These are phyloP conservation scores for Phytomonas francai DNA, from an alignment of 208 protist species.

Conservation along the genomic window DNA sequence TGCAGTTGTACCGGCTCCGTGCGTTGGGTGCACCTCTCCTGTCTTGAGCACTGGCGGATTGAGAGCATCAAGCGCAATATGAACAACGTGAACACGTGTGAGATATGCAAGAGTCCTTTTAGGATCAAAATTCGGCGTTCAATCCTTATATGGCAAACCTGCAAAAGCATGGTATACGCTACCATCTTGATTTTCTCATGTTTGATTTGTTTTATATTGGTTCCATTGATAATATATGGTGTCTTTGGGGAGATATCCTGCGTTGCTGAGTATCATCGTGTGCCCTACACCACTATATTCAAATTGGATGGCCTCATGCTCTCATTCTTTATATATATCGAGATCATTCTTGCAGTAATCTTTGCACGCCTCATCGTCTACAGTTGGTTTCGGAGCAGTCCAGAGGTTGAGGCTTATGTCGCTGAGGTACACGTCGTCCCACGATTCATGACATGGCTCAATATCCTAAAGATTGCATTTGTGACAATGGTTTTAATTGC, in stretches of 20 bases:
- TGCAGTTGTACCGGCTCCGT: constrained; percentile 71
- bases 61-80: constrained; percentile 62
- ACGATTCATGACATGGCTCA: constrained; percentile 46
- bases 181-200: constrained; percentile 30
- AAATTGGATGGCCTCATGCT: constrained; percentile 39
- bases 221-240: constrained; percentile 21
- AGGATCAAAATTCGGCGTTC: constrained; percentile 33
- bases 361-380: constrained; percentile 45
- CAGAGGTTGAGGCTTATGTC: constrained; percentile 43
- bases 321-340: constrained; percentile 42
- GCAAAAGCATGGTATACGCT: constrained; percentile 22
- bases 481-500: constrained; percentile 25
- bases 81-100: constrained; percentile 61
- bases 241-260: constrained; percentile 55
- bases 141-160: constrained; percentile 40
- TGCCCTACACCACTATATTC: constrained; percentile 55
- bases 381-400: constrained; percentile 45
- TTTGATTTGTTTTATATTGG: constrained; percentile 19
- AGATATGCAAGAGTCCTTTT: constrained; percentile 72
- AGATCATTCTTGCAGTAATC: constrained; percentile 31
- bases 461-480: constrained; percentile 22
- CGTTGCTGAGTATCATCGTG: constrained; percentile 38
- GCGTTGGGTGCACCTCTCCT: constrained; percentile 65
- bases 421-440: constrained; percentile 38
- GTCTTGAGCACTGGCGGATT: constrained; percentile 73